These are phyloP conservation scores for Tetramitus jugosus DNA, from an alignment of 208 protist species.

Conservation along the genomic window DNA sequence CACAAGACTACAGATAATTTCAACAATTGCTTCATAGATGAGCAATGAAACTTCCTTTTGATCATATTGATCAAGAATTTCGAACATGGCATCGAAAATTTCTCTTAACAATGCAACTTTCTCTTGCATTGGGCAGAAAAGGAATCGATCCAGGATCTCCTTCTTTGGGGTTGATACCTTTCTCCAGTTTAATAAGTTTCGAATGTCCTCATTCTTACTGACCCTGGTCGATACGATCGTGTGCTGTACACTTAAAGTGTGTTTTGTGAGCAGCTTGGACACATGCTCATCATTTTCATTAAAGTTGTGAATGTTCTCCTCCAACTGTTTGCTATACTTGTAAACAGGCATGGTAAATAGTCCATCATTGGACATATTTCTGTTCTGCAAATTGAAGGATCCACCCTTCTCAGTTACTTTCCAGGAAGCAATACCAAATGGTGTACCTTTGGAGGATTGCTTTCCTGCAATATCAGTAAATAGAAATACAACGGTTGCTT, in stretches of 20 bases:
- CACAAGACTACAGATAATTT: not conserved
- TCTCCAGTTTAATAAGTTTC: conserved; percentile 10
- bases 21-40: not conserved
- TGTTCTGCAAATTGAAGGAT: not conserved
- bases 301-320: not conserved
- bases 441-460: not conserved
- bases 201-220: not conserved
- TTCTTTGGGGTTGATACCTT: not conserved
- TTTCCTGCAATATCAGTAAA: not conserved
- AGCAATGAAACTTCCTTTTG: not conserved
- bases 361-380: too few relatives aligned
- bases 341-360: not conserved
- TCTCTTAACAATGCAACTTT: conserved; percentile 15
- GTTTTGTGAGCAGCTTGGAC: not conserved
- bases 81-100: conserved; percentile 21
- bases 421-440: not conserved
- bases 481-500: not conserved
- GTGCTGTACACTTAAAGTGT: not conserved
- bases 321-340: not conserved
- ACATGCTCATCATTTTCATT: not conserved
- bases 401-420: not conserved
- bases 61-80: conserved; percentile 1
- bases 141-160: not conserved
- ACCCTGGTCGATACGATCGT: not conserved
- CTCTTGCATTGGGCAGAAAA: not conserved